Base-by-base conservation (phyloP, 2,329 filamentous ascomycete genomes). In the Nothophoma quercina region DNA sequence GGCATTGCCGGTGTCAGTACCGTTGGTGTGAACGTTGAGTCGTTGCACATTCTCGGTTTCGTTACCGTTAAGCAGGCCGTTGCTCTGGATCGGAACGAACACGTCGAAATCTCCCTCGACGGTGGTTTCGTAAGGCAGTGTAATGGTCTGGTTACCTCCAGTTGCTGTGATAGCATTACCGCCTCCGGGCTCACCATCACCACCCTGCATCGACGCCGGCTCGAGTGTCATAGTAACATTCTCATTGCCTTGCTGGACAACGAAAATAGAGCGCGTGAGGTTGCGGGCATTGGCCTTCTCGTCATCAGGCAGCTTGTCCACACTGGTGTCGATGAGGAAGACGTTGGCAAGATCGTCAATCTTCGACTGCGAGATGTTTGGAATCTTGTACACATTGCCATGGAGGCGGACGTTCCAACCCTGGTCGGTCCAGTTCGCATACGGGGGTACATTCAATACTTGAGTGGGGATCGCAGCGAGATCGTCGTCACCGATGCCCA, bases 361-460 rank as follows among this genome's bases (percentile, higher is more conserved):
- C 61, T 85, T 89, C 26, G 78, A 76, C 60, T 85, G 78, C 1
- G 81, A 83, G 26, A 89, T 86, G 53, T 89, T 83, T 1, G 89
- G 89, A 56, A 88, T 83, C 72, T 91, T 92, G 79, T 87, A 93
- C n/a, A 92, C 86, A 65, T 91, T 91, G 61, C 89, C 90, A 60
- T 89, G 89, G 57, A 92, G 84, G 22, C 88, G 82, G 3, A 92
- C 81, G 57, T 87, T 90, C 90, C 90, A 93, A 26, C 88, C 88
- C 51, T 85, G 74, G n/a, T 86, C 79, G 1, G 89, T 92, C 85
- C 88, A 93, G 59, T 93, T 93, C n/a, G 81, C 89, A 9, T 79
- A 79, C 2, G 78, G 78, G 10, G 88, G 88, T 7, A 91, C 69
- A 58, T 91, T 91, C 55, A 91, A 74, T 4, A 89, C 88, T 56